Percentiles rank a stretch among this genome's conserved stretches.
Conservation (phyloP, 2,329 filamentous ascomycete genomes). For the Decorospora gaudefroyi region DNA sequence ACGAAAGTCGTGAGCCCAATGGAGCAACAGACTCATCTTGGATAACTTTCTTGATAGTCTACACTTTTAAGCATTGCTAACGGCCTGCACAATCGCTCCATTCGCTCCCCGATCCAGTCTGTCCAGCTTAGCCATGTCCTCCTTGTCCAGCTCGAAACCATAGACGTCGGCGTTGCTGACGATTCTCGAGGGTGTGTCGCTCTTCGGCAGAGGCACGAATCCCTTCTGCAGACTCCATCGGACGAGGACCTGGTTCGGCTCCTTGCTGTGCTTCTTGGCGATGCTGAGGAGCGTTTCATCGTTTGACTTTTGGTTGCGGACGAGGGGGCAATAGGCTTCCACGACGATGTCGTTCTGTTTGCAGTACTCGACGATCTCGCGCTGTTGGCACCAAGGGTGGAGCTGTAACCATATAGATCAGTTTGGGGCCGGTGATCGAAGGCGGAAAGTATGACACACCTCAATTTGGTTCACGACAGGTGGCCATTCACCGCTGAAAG, state of each 20-base stretch:
- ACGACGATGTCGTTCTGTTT: conserved; percentile 63
- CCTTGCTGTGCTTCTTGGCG: conserved; percentile 72
- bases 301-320: conserved; percentile 71
- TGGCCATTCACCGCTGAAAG: conserved; percentile 67
- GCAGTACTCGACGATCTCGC: conserved; percentile 62
- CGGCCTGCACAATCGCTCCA: conserved; percentile 44
- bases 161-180: conserved; percentile 45
- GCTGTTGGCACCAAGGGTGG: conserved; percentile 73
- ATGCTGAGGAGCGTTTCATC: conserved; percentile 68
- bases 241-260: conserved; percentile 75
- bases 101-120: conserved; percentile 40
- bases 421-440: background rate
- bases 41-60: too few species aligned
- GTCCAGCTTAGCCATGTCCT: conserved; percentile 45
- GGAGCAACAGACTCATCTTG: too few species aligned
- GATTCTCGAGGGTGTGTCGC: conserved; percentile 45
- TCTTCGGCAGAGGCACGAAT: conserved; percentile 48
- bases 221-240: conserved; percentile 82
- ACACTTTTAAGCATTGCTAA: conserved; percentile 13
- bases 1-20: too few species aligned
- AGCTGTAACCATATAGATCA: conserved; percentile 55
- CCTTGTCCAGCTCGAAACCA: conserved; percentile 42
- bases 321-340: conserved; percentile 68
- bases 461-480: conserved; percentile 77
- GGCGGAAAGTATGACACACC: conserved; percentile 51